Conservation (phyloP, 176 grass and related monocot genomes). For the Zoysia japonica region DNA sequence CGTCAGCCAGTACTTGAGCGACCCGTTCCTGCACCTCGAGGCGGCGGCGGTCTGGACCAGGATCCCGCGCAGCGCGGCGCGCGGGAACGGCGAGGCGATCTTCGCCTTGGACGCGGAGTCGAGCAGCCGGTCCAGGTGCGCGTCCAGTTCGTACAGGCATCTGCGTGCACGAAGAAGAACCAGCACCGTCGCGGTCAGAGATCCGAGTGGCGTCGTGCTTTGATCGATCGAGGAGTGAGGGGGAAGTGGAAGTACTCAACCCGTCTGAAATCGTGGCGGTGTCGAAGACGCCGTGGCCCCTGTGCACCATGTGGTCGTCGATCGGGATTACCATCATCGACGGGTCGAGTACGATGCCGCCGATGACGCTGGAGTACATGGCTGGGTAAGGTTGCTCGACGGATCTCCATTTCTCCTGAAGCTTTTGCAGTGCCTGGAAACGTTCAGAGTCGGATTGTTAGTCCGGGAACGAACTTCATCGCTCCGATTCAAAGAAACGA, state of each 20-base stretch:
- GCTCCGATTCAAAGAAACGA: not conserved
- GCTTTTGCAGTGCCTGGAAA: conserved; percentile 52
- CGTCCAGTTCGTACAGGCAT: conserved; percentile 62
- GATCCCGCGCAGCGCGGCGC: conserved; percentile 40
- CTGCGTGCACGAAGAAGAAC: not conserved
- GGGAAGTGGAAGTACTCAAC: not conserved
- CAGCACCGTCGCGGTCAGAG: not conserved
- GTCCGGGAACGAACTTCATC: not conserved
- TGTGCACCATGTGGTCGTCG: conserved; percentile 80
- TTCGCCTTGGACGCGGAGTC: conserved; percentile 57
- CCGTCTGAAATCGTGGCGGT: conserved; percentile 64
- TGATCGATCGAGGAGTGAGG: not conserved
- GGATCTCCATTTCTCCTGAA: conserved; percentile 47
- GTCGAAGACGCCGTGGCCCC: conserved; percentile 78
- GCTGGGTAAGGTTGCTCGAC: conserved; percentile 41
- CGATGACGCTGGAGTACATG: conserved; percentile 75
- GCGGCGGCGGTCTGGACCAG: conserved; percentile 63
- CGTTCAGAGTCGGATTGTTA: not conserved
- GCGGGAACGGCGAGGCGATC: conserved; percentile 50
- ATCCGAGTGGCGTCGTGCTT: too few relatives aligned
- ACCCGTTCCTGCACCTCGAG: conserved; percentile 60
- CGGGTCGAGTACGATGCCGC: conserved; percentile 59
- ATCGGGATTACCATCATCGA: conserved; percentile 66
- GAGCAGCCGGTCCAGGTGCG: conserved; percentile 63
- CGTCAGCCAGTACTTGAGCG: conserved; percentile 60